These are phyloP conservation scores for Colletotrichum lindemuthianum DNA, from an alignment of 2,329 filamentous ascomycete species.

Conservation along the genomic window DNA sequence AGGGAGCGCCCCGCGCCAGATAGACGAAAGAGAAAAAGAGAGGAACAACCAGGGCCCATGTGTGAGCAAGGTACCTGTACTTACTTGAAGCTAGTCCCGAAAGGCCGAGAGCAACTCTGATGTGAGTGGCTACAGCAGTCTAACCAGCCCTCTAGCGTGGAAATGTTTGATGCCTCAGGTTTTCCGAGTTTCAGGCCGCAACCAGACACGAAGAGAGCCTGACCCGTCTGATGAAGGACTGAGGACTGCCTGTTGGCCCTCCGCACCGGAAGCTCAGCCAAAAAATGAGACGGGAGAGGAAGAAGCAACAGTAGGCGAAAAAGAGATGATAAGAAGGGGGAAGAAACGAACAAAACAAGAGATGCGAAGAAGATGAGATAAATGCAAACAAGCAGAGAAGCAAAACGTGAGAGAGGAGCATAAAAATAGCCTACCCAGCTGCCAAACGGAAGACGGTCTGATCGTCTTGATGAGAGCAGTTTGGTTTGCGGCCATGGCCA, in stretches of 20 bases:
- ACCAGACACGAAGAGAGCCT: constrained; percentile 26
- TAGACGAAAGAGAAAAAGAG: constrained; percentile 7
- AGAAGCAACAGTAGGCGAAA: background rate
- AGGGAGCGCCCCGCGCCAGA: background rate
- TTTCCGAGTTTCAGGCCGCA: constrained; percentile 35
- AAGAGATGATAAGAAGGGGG: background rate
- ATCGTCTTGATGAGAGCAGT: constrained; percentile 15
- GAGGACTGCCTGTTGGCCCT: constrained; percentile 28
- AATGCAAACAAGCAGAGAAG: constrained; percentile 2
- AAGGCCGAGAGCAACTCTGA: constrained; percentile 36
- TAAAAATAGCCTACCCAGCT: background rate
- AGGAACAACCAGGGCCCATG: background rate
- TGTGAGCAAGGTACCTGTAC: constrained; percentile 35
- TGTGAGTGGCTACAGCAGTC: constrained; percentile 35
- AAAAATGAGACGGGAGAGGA: constrained; percentile 14
- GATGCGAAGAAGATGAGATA: background rate
- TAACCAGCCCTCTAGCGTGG: constrained; percentile 30
- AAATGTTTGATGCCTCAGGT: constrained; percentile 34
- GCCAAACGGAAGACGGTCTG: background rate
- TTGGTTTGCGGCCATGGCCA: background rate
- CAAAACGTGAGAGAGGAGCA: background rate
- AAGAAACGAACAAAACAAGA: constrained; percentile 2
- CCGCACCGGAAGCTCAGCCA: constrained; percentile 27
- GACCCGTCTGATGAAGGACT: constrained; percentile 34
- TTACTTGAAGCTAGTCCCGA: constrained; percentile 36